Evolutionary conservation across 106 monocot species (phyloP).

Genomic region (Platanthera guangdongensis): DNA sequence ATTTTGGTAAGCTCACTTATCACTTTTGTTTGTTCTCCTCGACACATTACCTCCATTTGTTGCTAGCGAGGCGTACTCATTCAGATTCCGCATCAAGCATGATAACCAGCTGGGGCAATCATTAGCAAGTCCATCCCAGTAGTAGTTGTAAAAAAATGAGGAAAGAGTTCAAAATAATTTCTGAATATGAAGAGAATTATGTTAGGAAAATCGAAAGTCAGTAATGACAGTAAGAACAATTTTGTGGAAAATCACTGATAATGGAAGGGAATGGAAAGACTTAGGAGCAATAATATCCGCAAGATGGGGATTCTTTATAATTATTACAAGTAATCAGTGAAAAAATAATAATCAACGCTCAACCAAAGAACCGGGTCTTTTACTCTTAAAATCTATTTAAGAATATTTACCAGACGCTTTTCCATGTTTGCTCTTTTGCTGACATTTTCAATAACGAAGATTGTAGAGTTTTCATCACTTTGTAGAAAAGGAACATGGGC

Average conservation of each 20-base stretch:
- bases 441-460: slow-evolving; percentile 35
- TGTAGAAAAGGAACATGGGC: slow-evolving; percentile 41
- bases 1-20: background rate
- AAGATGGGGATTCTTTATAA: background rate
- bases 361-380: background rate
- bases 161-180: background rate
- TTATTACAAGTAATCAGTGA: background rate
- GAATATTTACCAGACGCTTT: slow-evolving; percentile 57
- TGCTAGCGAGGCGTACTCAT: background rate
- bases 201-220: background rate
- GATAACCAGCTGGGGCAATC: background rate
- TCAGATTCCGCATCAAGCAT: background rate
- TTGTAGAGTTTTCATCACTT: slow-evolving; percentile 7
- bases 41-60: background rate
- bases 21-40: background rate
- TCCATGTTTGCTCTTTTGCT: slow-evolving; percentile 76
- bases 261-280: too few relatives aligned
- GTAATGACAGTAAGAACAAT: background rate
- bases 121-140: too few relatives aligned
- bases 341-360: background rate
- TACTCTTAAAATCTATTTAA: background rate
- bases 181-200: background rate
- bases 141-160: background rate
- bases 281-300: too few relatives aligned
- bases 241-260: too few relatives aligned